Conservation (phyloP, 2,329 filamentous ascomycete species). For the Trichoderma afroharzianum region DNA sequence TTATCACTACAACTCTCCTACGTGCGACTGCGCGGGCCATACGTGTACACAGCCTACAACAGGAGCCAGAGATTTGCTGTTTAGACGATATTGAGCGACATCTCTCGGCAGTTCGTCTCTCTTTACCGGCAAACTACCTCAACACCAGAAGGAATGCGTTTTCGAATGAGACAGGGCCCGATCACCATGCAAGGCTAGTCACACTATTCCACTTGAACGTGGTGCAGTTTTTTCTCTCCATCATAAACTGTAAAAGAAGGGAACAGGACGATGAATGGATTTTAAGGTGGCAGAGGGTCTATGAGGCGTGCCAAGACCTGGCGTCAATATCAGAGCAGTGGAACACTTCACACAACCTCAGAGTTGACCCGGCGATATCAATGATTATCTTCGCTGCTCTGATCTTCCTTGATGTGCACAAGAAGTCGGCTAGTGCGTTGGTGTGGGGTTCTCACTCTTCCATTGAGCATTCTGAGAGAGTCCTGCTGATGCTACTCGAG, state of each 20-base stretch:
- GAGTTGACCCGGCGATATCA: not conserved
- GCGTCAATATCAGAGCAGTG: not conserved
- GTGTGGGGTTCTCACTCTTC: not conserved
- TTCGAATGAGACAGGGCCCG: not conserved
- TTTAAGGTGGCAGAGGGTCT: not conserved
- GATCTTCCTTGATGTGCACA: not conserved
- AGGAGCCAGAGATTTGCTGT: not conserved
- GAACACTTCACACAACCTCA: not conserved
- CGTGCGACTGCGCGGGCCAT: not conserved
- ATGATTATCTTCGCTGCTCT: not conserved
- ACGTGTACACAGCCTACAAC: not conserved
- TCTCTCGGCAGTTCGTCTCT: not conserved
- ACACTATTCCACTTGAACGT: not conserved
- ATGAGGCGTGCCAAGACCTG: not conserved
- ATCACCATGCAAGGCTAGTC: not conserved
- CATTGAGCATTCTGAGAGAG: not conserved
- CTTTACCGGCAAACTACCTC: not conserved
- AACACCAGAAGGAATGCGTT: not conserved
- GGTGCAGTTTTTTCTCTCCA: not conserved
- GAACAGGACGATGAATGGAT: not conserved
- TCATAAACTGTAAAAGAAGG: not conserved
- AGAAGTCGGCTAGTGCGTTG: not conserved
- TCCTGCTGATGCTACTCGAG: not conserved
- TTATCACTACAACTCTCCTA: not conserved
- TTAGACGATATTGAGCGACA: constrained; percentile 1